A percentile compares a stretch with the other conserved stretches of the same genome.
These are phyloP conservation scores for Cryptosporidium xiaoi DNA, from an alignment of 169 alveolate species.

Conservation along the genomic window DNA sequence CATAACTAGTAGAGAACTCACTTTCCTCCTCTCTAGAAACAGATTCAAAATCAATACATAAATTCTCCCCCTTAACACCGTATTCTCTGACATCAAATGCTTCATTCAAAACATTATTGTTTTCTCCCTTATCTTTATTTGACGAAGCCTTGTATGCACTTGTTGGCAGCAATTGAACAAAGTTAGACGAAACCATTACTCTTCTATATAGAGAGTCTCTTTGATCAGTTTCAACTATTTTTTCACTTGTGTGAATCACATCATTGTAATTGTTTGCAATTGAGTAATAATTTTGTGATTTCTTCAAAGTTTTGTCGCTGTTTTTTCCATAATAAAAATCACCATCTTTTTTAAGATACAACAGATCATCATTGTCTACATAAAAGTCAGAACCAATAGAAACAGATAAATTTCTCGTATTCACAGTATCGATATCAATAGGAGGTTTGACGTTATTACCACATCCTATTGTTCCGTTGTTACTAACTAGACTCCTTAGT, in stretches of 20 bases:
- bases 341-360: too few species aligned
- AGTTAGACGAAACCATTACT: constrained; percentile 18
- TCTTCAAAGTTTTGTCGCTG: too few species aligned
- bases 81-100: background rate
- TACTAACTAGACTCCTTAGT: too few species aligned
- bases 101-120: background rate
- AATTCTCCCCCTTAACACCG: background rate
- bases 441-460: background rate
- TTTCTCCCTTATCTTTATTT: background rate
- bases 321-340: too few species aligned
- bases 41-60: background rate
- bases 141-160: constrained; percentile 6
- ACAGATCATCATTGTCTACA: background rate
- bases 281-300: too few species aligned
- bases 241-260: too few species aligned
- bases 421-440: background rate
- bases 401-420: background rate
- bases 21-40: background rate
- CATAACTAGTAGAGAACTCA: background rate
- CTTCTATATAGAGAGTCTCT: background rate
- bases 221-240: background rate
- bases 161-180: constrained; percentile 11
- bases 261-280: too few species aligned
- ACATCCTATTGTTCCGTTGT: too few species aligned
- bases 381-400: background rate